Evolutionary conservation across 106 monocot species (phyloP).

Genomic region (Iris macrosiphon): DNA sequence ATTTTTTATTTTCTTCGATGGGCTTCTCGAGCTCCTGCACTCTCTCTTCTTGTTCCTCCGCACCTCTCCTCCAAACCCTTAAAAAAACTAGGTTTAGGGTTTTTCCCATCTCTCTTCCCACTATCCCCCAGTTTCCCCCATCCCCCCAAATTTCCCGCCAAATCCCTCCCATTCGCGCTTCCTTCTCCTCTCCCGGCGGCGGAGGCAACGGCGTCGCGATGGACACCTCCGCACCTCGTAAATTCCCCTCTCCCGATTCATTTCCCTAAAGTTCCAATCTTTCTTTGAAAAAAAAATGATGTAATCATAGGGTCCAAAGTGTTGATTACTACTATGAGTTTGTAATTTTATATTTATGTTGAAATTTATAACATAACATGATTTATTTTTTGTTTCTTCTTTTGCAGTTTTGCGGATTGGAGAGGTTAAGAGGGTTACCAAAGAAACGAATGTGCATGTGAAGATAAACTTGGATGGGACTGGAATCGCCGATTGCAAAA

Average conservation of each 20-base stretch:
- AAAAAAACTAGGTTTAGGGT: constrained; percentile 13
- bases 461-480: constrained; percentile 76
- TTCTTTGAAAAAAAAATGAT: background rate
- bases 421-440: constrained; percentile 79
- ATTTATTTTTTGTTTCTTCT: constrained; percentile 1
- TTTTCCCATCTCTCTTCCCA: background rate
- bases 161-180: background rate
- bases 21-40: background rate
- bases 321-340: background rate
- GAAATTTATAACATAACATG: background rate
- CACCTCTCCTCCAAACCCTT: constrained; percentile 20
- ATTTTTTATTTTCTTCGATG: too few species aligned
- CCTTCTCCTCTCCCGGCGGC: constrained; percentile 5
- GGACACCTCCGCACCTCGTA: constrained; percentile 4
- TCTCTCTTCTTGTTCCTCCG: background rate
- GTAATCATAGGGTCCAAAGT: background rate
- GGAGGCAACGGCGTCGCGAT: constrained; percentile 13
- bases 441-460: constrained; percentile 83
- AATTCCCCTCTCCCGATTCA: background rate
- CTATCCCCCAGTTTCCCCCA: background rate
- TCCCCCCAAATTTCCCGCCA: background rate
- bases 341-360: background rate
- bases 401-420: constrained; percentile 40
- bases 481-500: constrained; percentile 56
- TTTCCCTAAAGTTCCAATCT: background rate